These are phyloP conservation scores for Wickerhamiella azyma DNA, from an alignment of 805 yeast species.

Conservation along the genomic window DNA sequence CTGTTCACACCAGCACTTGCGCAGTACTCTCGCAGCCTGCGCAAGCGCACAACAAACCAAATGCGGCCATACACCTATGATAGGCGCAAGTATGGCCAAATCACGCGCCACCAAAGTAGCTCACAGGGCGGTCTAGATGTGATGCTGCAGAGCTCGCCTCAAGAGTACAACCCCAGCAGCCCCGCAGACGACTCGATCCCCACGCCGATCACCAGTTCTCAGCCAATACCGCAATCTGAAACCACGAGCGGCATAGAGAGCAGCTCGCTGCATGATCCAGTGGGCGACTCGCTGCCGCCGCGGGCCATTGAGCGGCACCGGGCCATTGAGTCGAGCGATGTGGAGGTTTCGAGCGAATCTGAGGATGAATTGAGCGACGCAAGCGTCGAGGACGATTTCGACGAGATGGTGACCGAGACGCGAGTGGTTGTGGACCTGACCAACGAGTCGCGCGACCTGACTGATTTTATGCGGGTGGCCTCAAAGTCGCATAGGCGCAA, in stretches of 20 bases:
- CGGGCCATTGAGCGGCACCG: neutral
- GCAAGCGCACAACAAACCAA: neutral
- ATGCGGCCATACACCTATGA: conserved; percentile 4
- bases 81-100: neutral
- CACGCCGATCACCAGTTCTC: too few species aligned
- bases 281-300: too few species aligned
- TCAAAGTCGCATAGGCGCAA: neutral
- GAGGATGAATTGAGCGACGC: neutral
- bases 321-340: neutral
- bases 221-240: neutral
- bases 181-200: too few species aligned
- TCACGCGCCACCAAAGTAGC: neutral
- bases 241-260: neutral
- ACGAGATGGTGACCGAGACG: neutral
- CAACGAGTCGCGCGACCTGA: neutral
- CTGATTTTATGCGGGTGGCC: conserved; percentile 4
- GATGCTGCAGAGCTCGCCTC: too few species aligned
- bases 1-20: neutral
- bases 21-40: neutral
- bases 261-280: neutral
- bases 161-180: too few species aligned
- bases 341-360: neutral
- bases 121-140: neutral
- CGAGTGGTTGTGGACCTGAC: neutral
- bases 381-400: neutral